Percentiles rank a stretch among this genome's conserved stretches.
Evolutionary conservation across 164 flowering plant genomes (phyloP).

Genomic region (Vitis rotundifolia): DNA sequence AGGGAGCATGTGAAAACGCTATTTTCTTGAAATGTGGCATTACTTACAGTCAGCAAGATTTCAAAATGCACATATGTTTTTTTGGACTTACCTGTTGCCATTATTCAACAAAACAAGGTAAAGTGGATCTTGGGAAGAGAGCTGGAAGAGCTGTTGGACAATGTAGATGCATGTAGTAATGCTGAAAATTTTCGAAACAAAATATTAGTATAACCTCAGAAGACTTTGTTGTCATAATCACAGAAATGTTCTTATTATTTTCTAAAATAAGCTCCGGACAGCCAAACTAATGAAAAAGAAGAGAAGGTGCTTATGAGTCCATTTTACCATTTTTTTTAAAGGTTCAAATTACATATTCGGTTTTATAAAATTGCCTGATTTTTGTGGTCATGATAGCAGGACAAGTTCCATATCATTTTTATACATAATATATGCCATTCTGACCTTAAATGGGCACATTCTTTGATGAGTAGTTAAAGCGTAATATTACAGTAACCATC

Average conservation of each 20-base stretch:
- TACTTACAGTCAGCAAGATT: background rate
- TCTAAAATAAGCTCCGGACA: background rate
- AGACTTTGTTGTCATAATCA: background rate
- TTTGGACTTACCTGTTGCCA: constrained; percentile 58
- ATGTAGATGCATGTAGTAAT: constrained; percentile 65
- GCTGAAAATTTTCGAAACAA: constrained; percentile 38
- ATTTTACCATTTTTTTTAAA: too few relatives aligned
- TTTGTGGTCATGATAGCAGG: background rate
- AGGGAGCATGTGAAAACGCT: too few relatives aligned
- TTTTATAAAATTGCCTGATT: background rate
- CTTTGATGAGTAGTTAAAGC: background rate
- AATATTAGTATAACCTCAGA: background rate
- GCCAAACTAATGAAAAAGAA: background rate
- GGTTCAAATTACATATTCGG: background rate
- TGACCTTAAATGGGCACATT: background rate
- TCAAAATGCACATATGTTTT: background rate
- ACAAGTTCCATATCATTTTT: background rate
- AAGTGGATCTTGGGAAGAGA: constrained; percentile 63
- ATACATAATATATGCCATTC: too few relatives aligned
- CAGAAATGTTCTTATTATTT: too few relatives aligned
- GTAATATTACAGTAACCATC: background rate
- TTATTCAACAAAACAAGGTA: constrained; percentile 54
- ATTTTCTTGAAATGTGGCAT: background rate
- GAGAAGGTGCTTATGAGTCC: background rate
- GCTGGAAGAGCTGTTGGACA: constrained; percentile 55